Evolutionary conservation across 352 stramenopile genomes (phyloP), one percentile per base, ranked within the genome.

Genomic region (Phytophthora pistaciae): DNA sequence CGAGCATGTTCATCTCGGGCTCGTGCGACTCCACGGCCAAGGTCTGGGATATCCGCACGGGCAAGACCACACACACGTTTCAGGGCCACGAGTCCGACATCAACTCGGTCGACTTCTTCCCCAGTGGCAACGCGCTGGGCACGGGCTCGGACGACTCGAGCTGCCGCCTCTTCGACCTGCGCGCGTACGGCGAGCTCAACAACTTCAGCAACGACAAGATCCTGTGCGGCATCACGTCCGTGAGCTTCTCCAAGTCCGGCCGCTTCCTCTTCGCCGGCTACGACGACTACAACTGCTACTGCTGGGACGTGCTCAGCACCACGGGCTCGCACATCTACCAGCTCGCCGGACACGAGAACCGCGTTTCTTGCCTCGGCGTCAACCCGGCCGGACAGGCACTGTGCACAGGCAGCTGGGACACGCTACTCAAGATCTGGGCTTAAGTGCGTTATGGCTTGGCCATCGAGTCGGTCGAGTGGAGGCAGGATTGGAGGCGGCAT

Each of bases 391-490:
- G 97, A 21, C 91, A 99, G 71, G 97, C 96, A 57, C 85, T 99
- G 4, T 99, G 97, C 84, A 99, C 98, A 68, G 98, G 98, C 64
- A 99, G 94, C 56, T 99, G 98, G 98, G 98, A 99, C 84, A 99
- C 96, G 59, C 84, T 98, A 69, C 90, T 99, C 67, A 99, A 99
- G 89, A 91, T 99, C 68, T 99, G 95, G 94, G 93, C 95, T 16
- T 99, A 92, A 62, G 23, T 50, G 57, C 27, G 9, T 29, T 36
- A 44, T 42, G n/a, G 46, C n/a, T 49, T 36, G 54, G 11, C 9
- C 44, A 23, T 55, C 36, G 38, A 60, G n/a, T 64, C 33, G 50
- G n/a, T 64, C 33, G 50, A 64, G 42, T 36, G 25, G 64, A 53
- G 20, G 18, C 42, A 49, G 53, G 18, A 56, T 54, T 63, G 40